Evolutionary conservation across 2,329 filamentous ascomycete genomes (phyloP).

Genomic region (Xylaria sp.): DNA sequence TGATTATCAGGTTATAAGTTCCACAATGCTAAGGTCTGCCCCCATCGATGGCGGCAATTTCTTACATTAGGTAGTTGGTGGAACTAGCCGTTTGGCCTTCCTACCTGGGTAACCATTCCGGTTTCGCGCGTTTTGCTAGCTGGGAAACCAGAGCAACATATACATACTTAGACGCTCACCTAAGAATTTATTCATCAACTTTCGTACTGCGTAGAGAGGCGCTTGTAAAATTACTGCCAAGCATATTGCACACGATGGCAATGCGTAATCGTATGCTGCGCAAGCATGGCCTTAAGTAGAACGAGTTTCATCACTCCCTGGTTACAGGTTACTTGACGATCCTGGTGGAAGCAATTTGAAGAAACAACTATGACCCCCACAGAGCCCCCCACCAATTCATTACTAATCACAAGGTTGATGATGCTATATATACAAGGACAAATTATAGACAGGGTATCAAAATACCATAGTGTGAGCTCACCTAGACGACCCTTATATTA

Average conservation of each 20-base stretch:
- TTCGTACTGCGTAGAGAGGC: neutral
- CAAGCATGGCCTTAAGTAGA: neutral
- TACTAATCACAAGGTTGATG: neutral
- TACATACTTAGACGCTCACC: neutral
- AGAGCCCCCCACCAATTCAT: too few relatives aligned
- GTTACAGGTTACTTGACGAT: neutral
- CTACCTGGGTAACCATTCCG: neutral
- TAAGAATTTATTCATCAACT: neutral
- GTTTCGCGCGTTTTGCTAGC: neutral
- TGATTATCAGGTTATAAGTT: conserved; percentile 18
- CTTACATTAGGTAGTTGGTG: neutral
- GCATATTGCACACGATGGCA: neutral
- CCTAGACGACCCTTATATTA: neutral
- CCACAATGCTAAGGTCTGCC: conserved; percentile 3
- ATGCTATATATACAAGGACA: neutral
- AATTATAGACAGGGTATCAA: neutral
- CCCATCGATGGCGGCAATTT: neutral
- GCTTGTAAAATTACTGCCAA: neutral
- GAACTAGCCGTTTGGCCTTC: neutral
- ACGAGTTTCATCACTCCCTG: neutral
- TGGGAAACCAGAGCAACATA: neutral
- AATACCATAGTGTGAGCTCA: neutral
- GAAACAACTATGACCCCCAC: conserved; percentile 3
- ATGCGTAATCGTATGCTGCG: neutral
- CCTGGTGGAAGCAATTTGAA: neutral